Evolutionary conservation across 768 basidiomycete species (phyloP).

Genomic region (Lactifluus pinguis): DNA sequence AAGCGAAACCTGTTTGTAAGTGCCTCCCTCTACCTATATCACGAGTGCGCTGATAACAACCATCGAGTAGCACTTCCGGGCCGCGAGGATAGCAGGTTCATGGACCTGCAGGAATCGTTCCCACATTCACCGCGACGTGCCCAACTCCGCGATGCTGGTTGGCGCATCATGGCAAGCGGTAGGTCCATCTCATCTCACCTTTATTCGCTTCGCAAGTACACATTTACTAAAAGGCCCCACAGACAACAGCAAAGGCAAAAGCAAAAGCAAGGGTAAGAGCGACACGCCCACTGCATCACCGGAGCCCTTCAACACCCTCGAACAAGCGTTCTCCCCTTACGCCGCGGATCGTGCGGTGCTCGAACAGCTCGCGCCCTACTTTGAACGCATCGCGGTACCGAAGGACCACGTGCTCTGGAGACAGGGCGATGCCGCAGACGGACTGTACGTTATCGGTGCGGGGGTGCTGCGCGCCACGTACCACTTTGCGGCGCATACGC

Average conservation of each 20-base stretch:
- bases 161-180: conserved; percentile 15
- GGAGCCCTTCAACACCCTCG: conserved; percentile 57
- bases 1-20: conserved; percentile 38
- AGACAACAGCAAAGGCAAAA: conserved; percentile 9
- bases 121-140: conserved; percentile 16
- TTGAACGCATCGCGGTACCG: conserved; percentile 51
- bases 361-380: conserved; percentile 57
- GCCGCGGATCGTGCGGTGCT: conserved; percentile 50
- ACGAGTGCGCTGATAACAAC: not conserved
- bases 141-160: conserved; percentile 17
- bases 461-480: conserved; percentile 84
- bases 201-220: too few species aligned
- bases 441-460: conserved; percentile 81
- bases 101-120: conserved; percentile 11
- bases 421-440: conserved; percentile 69
- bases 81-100: conserved; percentile 4
- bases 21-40: conserved; percentile 13
- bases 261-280: not conserved
- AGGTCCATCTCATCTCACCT: not conserved
- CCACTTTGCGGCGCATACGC: conserved; percentile 56
- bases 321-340: conserved; percentile 74
- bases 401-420: conserved; percentile 63
- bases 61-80: conserved; percentile 13
- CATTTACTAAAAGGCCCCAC: too few species aligned
- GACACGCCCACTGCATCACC: not conserved